Evolutionary conservation across 352 stramenopile species (phyloP), one percentile per base, ranked within the genome.

Genomic region (Phytopythium vexans): DNA sequence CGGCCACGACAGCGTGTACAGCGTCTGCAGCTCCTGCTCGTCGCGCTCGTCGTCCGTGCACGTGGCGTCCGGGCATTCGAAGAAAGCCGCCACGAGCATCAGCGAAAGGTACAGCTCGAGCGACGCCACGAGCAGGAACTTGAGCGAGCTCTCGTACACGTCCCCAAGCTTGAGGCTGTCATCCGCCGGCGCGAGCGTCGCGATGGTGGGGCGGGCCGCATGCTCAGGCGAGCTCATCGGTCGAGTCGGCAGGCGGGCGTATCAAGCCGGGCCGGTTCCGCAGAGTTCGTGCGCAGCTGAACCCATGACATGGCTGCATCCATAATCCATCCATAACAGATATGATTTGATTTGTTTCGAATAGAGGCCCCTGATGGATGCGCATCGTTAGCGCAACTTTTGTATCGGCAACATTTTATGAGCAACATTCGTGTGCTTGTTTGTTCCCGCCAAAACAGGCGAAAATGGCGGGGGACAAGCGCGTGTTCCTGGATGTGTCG

Each of bases 401-500:
- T 27, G 21, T 27, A 27, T 27, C 21, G 21, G 1, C 21, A 27
- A 27, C 21, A 27, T 27, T 27, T 27, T 27, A 27, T 27, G 21
- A 27, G 21, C 21, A 27, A 27, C 21, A 27, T 27, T 27, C 21
- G 21, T 27, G 21, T 27, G 21, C 21, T 27, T 27, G 21, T 27
- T 27, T 27, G 21, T 27, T 27, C 21, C 21, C 21, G 21, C 21
- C 21, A 27, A 27, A 27, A 27, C 21, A 27, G 21, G 21, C 21
- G 21, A 58, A 44, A 27, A 67, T 69, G 61, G 67, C 40, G 43
- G 62, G 62, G 43, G 45, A 56, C 15, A 36, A 39, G 56, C 66
- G 51, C 34, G 74, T 82, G 31, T 85, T 69, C 59, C 78, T 85
- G 41, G 72, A 62, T 51, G 88, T 99, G 40, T 92, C 74, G 14